phyloP scores from a whole-genome alignment of 2,329 filamentous ascomycete genomes.

The Pseudogymnoascus sp. region DNA sequence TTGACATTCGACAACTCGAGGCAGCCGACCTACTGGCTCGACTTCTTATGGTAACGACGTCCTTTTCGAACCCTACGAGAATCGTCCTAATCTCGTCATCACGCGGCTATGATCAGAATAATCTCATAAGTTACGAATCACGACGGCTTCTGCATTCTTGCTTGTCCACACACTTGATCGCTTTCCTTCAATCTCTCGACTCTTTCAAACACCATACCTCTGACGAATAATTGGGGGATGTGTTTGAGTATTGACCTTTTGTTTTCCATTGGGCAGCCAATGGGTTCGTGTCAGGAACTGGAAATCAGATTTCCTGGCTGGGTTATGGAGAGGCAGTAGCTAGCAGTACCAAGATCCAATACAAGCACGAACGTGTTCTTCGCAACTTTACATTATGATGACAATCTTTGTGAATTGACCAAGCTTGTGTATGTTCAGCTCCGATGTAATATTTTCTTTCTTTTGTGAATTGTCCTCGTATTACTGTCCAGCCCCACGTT shows the following conservation, averaged over 20 bases:
- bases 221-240: slow-evolving; percentile 8
- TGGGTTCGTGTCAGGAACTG: background rate
- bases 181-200: slow-evolving; percentile 2
- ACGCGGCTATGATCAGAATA: slow-evolving; percentile 29
- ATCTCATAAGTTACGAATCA: slow-evolving; percentile 28
- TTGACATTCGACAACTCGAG: slow-evolving; percentile 13
- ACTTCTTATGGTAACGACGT: slow-evolving; percentile 26
- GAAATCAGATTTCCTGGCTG: slow-evolving; percentile 7
- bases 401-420: background rate
- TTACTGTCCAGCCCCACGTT: background rate
- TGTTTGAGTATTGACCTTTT: background rate
- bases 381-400: slow-evolving; percentile 17
- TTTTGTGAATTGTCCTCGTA: background rate
- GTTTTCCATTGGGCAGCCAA: background rate
- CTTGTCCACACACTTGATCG: slow-evolving; percentile 1
- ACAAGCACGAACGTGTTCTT: slow-evolving; percentile 20
- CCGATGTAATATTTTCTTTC: background rate
- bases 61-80: slow-evolving; percentile 29
- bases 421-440: background rate
- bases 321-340: slow-evolving; percentile 22
- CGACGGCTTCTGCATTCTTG: slow-evolving; percentile 10
- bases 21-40: slow-evolving; percentile 28
- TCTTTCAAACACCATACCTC: background rate
- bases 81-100: slow-evolving; percentile 32
- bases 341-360: slow-evolving; percentile 23